Conservation (phyloP, 176 grass and related monocot species). For the Carex pumila region DNA sequence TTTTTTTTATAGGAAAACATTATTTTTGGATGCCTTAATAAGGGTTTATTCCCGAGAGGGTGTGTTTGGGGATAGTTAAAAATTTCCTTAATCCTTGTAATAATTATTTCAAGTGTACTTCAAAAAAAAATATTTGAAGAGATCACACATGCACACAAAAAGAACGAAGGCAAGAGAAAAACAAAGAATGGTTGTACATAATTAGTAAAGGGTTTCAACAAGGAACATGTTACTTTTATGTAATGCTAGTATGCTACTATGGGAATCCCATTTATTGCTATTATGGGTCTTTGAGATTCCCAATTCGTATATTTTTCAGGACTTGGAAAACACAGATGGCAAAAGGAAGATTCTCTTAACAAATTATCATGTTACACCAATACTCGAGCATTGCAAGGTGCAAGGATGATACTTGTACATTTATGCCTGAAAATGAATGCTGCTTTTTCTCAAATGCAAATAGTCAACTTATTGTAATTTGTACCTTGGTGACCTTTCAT, state of each 20-base stretch:
- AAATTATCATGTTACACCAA: slow-evolving; percentile 77
- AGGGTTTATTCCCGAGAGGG: background rate
- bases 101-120: background rate
- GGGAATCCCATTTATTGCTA: background rate
- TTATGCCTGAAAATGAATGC: background rate
- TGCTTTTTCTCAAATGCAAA: background rate
- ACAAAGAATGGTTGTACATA: background rate
- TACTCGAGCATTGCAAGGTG: slow-evolving; percentile 96
- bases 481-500: background rate
- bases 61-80: background rate
- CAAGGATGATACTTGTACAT: slow-evolving; percentile 1
- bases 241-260: background rate
- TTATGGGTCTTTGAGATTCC: slow-evolving; percentile 3
- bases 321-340: slow-evolving; percentile 61
- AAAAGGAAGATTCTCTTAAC: slow-evolving; percentile 66
- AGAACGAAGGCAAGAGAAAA: background rate
- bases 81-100: background rate
- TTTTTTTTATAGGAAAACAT: background rate
- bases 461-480: background rate
- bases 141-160: background rate
- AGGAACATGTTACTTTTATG: slow-evolving; percentile 9
- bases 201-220: background rate
- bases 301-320: slow-evolving; percentile 35
- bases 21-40: background rate
- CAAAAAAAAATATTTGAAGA: background rate